A percentile compares a stretch with the other conserved stretches of the same genome.
phyloP scores from a whole-genome alignment of 176 grass and related monocot genomes.

The Avena insularis region DNA sequence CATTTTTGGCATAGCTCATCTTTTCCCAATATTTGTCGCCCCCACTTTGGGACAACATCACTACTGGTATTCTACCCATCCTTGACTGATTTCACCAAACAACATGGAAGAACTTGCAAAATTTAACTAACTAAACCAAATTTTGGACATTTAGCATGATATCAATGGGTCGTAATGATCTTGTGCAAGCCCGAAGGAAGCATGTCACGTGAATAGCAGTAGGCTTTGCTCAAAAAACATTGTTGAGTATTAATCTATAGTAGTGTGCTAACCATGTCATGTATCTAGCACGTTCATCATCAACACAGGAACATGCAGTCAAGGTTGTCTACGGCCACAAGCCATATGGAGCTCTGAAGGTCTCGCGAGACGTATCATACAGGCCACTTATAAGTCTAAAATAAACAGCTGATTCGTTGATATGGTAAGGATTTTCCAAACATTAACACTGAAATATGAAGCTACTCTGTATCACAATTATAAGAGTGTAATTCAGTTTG shows the following conservation, averaged over 20 bases:
- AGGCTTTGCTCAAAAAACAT: constrained; percentile 42
- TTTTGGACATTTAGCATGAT: constrained; percentile 37
- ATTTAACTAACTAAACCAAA: too few relatives aligned
- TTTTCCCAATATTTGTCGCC: too few relatives aligned
- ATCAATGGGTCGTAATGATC: constrained; percentile 37
- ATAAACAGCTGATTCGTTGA: constrained; percentile 30
- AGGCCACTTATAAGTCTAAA: not conserved
- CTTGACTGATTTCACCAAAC: too few relatives aligned
- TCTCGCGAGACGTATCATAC: constrained; percentile 19
- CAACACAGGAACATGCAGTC: constrained; percentile 48
- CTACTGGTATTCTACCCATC: too few relatives aligned
- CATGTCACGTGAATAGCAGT: constrained; percentile 52
- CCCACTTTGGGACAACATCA: too few relatives aligned
- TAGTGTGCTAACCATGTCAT: constrained; percentile 17
- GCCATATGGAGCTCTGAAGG: constrained; percentile 47
- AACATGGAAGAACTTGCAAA: too few relatives aligned
- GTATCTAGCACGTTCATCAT: constrained; percentile 49
- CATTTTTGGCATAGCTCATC: too few relatives aligned
- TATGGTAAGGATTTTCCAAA: not conserved
- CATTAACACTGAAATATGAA: not conserved
- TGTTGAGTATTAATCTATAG: constrained; percentile 39
- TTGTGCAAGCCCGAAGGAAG: constrained; percentile 41
- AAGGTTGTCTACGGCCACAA: constrained; percentile 55
- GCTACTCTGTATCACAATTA: not conserved
- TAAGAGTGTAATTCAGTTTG: constrained; percentile 4